Base-by-base conservation (phyloP, 352 stramenopile genomes). In the Phytophthora lateralis region DNA sequence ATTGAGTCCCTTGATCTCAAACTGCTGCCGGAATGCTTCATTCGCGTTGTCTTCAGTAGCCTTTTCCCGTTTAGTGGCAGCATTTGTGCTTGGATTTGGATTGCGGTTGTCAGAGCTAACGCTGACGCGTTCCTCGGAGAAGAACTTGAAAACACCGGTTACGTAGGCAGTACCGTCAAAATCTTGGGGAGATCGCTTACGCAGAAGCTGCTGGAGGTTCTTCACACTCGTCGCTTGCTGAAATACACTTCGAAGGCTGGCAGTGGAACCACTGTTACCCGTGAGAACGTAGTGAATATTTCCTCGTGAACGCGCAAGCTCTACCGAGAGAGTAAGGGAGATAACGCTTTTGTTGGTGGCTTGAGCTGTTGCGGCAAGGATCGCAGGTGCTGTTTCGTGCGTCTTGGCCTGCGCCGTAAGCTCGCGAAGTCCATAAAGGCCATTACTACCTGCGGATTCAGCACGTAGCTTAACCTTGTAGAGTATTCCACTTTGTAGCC, bases 271-370 rank as follows among this genome's bases (percentile, higher is more conserved):
- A 24, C 11, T 55, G 14, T 38, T 45, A 6, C 54, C 49, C 4
- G 63, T 63, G 18, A 72, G 37, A 15, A 74, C 34, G n/a, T 90
- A 93, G 47, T 93, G 82, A 8, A 91, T 57, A 26, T 82, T 82
- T 3, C 69, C 84, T 51, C 15, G 38, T 10, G 64, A 32, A 4
- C 55, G 65, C 35, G 78, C 59, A 24, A 92, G 45, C 27, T 84
- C 73, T 1, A 85, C 64, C 0, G 42, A 60, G 6, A 90, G 52
- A 17, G 71, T 67, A 2, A 93, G 64, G 0, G 73, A 66, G 18
- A 74, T 49, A 6, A 90, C 82, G 14, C 69, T 85, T 56, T 64
- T 72, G 34, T 91, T 85, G 15, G 62, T 77, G 0, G 86, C 59
- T 7, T 63, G 50, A 0, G 60, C 63, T 6, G 38, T 48, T 6